Evolutionary conservation across 2,329 filamentous ascomycete species (phyloP).

Genomic region (Fonsecaea erecta): DNA sequence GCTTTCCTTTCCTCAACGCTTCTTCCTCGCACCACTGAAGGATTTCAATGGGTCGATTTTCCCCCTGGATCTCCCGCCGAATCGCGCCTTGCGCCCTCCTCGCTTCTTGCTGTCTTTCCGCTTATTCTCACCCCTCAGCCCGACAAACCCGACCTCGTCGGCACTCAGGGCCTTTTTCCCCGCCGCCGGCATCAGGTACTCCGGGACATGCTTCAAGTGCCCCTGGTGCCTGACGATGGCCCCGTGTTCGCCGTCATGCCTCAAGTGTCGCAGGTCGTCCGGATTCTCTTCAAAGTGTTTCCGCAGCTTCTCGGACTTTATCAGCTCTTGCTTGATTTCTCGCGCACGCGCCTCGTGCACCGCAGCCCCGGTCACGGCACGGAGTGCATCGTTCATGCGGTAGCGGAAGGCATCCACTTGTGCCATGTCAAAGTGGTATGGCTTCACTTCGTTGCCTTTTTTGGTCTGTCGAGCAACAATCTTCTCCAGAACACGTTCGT

Average conservation of each 20-base stretch:
- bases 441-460: constrained; percentile 78
- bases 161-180: constrained; percentile 70
- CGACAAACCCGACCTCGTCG: constrained; percentile 76
- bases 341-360: constrained; percentile 87
- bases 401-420: constrained; percentile 94
- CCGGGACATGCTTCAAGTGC: constrained; percentile 91
- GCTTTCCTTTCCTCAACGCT: constrained; percentile 21
- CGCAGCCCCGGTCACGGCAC: constrained; percentile 85
- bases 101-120: constrained; percentile 49
- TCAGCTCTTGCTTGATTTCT: constrained; percentile 84
- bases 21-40: constrained; percentile 70
- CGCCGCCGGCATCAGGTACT: constrained; percentile 83
- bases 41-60: constrained; percentile 86
- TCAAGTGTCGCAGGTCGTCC: constrained; percentile 79
- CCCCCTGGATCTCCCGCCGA: constrained; percentile 56
- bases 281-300: constrained; percentile 98
- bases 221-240: constrained; percentile 76
- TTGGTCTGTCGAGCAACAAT: constrained; percentile 80
- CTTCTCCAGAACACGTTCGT: constrained; percentile 81
- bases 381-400: constrained; percentile 87
- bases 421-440: constrained; percentile 93
- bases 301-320: constrained; percentile 93
- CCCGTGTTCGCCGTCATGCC: constrained; percentile 82
- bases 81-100: constrained; percentile 48
- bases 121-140: constrained; percentile 62